A percentile compares a stretch with the other conserved stretches of the same genome.
These are phyloP conservation scores for Hyphopichia pseudoburtonii DNA, from an alignment of 1,139 yeast species.

Conservation along the genomic window DNA sequence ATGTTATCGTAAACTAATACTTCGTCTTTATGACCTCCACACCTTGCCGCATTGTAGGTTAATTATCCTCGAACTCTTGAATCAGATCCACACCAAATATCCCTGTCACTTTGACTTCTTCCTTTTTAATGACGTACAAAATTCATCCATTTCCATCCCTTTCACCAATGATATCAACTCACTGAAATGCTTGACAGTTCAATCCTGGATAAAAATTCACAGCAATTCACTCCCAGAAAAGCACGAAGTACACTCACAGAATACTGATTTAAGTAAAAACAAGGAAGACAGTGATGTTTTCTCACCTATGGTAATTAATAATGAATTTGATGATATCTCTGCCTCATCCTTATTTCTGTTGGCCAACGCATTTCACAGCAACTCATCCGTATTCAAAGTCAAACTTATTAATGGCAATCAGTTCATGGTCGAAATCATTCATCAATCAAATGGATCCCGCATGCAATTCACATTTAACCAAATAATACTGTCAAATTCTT, in stretches of 20 bases:
- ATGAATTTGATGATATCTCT: slow-evolving; percentile 5
- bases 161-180: slow-evolving; percentile 15
- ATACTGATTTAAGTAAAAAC: slow-evolving; percentile 15
- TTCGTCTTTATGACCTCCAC: slow-evolving; percentile 15
- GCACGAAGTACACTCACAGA: neutral
- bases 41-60: slow-evolving; percentile 13
- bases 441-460: slow-evolving; percentile 23
- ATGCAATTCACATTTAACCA: slow-evolving; percentile 40
- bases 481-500: slow-evolving; percentile 11
- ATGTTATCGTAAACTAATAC: slow-evolving; percentile 19
- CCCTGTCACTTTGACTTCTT: slow-evolving; percentile 32
- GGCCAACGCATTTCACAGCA: slow-evolving; percentile 24
- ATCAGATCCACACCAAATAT: slow-evolving; percentile 21
- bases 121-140: slow-evolving; percentile 24
- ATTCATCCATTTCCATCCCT: slow-evolving; percentile 24
- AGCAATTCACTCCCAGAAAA: slow-evolving; percentile 4
- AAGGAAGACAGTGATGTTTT: slow-evolving; percentile 9
- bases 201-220: slow-evolving; percentile 38
- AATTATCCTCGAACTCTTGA: slow-evolving; percentile 24
- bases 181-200: slow-evolving; percentile 27
- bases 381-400: slow-evolving; percentile 26
- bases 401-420: slow-evolving; percentile 32
- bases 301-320: too few species aligned
- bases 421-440: slow-evolving; percentile 30
- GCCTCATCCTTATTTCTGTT: slow-evolving; percentile 24